Percentiles rank a stretch among this genome's conserved stretches.
These are phyloP conservation scores for Penicillium sp. DNA, from an alignment of 2,329 filamentous ascomycete species.

Conservation along the genomic window DNA sequence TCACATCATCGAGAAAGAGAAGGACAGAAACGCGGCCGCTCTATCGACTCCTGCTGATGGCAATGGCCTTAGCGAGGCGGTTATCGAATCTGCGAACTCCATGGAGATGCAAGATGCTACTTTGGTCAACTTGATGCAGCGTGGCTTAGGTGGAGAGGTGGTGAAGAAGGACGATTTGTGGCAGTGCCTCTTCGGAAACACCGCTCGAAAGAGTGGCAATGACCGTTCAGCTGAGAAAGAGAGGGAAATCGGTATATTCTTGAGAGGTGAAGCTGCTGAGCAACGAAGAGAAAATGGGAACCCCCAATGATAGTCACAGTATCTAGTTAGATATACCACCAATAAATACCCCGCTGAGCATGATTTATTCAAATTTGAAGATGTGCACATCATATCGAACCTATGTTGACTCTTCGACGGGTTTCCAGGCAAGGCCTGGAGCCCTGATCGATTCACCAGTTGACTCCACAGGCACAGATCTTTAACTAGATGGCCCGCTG, in stretches of 20 bases:
- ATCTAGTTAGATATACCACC: no score
- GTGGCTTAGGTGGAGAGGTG: conserved; percentile 70
- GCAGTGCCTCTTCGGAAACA: conserved; percentile 76
- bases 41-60: not conserved
- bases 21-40: conserved; percentile 26
- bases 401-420: no score
- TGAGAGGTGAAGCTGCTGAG: conserved; percentile 56
- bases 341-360: no score
- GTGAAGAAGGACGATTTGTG: conserved; percentile 77
- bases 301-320: no score
- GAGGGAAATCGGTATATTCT: conserved; percentile 48
- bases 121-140: conserved; percentile 66
- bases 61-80: conserved; percentile 49
- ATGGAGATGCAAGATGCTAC: conserved; percentile 73
- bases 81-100: conserved; percentile 79
- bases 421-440: no score
- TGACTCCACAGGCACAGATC: not conserved
- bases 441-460: not conserved
- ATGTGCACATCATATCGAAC: no score
- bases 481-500: not conserved
- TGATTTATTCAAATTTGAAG: no score
- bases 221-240: conserved; percentile 29
- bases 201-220: conserved; percentile 27
- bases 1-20: conserved; percentile 60
- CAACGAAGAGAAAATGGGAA: conserved; percentile 29